Evolutionary conservation across 2,329 filamentous ascomycete species (phyloP).

Genomic region (Fusarium sulawesiense): DNA sequence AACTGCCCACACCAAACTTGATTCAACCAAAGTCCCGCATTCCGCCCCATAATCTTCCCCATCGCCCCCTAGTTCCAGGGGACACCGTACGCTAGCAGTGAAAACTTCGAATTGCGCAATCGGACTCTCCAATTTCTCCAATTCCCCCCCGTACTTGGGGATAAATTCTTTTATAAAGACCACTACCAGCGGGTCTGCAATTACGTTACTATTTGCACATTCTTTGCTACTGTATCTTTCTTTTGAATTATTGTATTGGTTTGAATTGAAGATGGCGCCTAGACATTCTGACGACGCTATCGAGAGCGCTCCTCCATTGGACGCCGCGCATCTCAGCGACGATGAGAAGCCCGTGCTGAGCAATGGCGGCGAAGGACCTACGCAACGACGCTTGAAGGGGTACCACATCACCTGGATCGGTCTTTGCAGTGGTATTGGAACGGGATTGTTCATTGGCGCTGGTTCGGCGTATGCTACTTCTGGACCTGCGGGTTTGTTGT

Average conservation of each 20-base stretch:
- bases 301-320: conserved; percentile 7
- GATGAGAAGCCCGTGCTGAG: conserved; percentile 40
- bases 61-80: conserved; percentile 15
- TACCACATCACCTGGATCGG: conserved; percentile 45
- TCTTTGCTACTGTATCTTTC: neutral
- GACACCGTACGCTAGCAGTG: conserved; percentile 16
- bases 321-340: neutral
- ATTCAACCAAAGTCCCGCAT: conserved; percentile 4
- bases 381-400: conserved; percentile 36
- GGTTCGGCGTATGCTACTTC: conserved; percentile 42
- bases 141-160: no score
- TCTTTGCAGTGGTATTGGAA: conserved; percentile 42
- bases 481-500: conserved; percentile 40
- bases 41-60: conserved; percentile 21
- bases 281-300: conserved; percentile 15
- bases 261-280: conserved; percentile 10
- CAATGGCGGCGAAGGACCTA: conserved; percentile 38
- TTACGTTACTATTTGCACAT: neutral
- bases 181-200: neutral
- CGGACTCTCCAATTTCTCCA: neutral
- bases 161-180: neutral
- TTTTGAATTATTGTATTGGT: neutral
- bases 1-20: neutral
- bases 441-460: conserved; percentile 41
- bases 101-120: conserved; percentile 44